Conservation (phyloP, 768 basidiomycete species). For the Xerocomellus amylosporus region DNA sequence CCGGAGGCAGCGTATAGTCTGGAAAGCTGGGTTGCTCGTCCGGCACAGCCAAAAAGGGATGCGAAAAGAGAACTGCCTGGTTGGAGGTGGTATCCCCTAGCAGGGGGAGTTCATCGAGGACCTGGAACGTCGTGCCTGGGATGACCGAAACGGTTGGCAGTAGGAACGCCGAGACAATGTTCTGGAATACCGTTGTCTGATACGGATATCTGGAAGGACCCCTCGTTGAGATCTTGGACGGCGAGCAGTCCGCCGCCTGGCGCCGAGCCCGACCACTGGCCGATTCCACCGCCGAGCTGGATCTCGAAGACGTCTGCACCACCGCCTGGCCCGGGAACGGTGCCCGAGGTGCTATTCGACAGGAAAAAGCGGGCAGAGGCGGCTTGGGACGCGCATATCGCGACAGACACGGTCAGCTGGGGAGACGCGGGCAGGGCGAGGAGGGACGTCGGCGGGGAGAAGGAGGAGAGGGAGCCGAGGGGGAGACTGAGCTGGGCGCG, state of each 20-base stretch:
- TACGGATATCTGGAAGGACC: slow-evolving; percentile 57
- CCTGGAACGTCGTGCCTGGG: slow-evolving; percentile 49
- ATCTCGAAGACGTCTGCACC: slow-evolving; percentile 49
- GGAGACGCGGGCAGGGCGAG: slow-evolving; percentile 42
- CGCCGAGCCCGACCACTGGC: slow-evolving; percentile 49
- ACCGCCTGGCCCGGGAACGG: slow-evolving; percentile 37
- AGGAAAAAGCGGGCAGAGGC: slow-evolving; percentile 55
- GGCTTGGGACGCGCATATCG: slow-evolving; percentile 40
- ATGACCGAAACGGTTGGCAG: slow-evolving; percentile 2
- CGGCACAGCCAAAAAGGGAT: slow-evolving; percentile 40
- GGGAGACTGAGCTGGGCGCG: slow-evolving; percentile 27
- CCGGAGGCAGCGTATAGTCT: slow-evolving; percentile 69
- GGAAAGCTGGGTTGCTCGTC: slow-evolving; percentile 52
- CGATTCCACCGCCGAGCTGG: slow-evolving; percentile 44
- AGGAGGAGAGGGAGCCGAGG: slow-evolving; percentile 37
- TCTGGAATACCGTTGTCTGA: slow-evolving; percentile 41
- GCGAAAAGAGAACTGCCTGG: slow-evolving; percentile 71
- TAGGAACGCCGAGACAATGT: neutral
- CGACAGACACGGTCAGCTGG: slow-evolving; percentile 46
- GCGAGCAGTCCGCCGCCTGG: slow-evolving; percentile 50
- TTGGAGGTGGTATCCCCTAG: slow-evolving; percentile 75
- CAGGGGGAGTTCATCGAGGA: slow-evolving; percentile 45
- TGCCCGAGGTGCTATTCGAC: slow-evolving; percentile 44
- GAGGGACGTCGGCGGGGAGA: slow-evolving; percentile 32
- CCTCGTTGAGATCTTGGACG: slow-evolving; percentile 39